phyloP scores from a whole-genome alignment of 768 basidiomycete genomes.

The Serendipita vermifera region DNA sequence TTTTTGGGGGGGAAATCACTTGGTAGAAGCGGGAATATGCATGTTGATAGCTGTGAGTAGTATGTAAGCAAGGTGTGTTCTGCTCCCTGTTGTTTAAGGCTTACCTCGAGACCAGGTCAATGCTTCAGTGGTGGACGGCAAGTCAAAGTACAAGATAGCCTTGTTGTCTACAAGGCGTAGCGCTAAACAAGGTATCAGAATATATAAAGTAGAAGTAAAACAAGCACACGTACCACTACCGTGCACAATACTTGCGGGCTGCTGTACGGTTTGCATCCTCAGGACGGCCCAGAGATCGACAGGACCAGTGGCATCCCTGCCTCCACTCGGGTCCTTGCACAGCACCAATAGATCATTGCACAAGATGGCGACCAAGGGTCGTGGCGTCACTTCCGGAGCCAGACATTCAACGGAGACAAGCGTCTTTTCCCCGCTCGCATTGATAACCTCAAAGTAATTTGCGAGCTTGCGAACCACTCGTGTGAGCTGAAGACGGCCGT shows the following conservation, averaged over 20 bases:
- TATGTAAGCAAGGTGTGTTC: neutral
- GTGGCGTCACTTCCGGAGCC: constrained; percentile 70
- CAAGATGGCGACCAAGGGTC: constrained; percentile 65
- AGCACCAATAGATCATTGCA: constrained; percentile 91
- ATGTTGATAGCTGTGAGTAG: constrained; percentile 60
- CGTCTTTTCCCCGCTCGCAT: constrained; percentile 61
- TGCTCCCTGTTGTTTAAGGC: constrained; percentile 15
- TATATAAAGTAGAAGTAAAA: neutral
- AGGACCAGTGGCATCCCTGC: constrained; percentile 52
- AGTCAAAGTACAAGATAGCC: constrained; percentile 81
- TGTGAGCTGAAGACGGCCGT: constrained; percentile 71
- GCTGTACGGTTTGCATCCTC: constrained; percentile 84
- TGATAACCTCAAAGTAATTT: constrained; percentile 67
- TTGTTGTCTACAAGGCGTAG: constrained; percentile 86
- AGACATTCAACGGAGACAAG: constrained; percentile 85
- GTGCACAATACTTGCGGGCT: constrained; percentile 82
- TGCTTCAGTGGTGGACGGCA: constrained; percentile 70
- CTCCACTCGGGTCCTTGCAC: constrained; percentile 74
- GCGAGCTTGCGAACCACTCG: constrained; percentile 82
- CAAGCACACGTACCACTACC: constrained; percentile 48
- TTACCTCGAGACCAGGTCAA: constrained; percentile 83
- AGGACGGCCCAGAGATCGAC: constrained; percentile 97
- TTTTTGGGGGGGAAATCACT: neutral
- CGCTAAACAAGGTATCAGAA: constrained; percentile 30
- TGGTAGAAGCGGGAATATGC: constrained; percentile 59